Conservation (phyloP, 2,329 filamentous ascomycete genomes). For the Sarocladiaceae sp. region DNA sequence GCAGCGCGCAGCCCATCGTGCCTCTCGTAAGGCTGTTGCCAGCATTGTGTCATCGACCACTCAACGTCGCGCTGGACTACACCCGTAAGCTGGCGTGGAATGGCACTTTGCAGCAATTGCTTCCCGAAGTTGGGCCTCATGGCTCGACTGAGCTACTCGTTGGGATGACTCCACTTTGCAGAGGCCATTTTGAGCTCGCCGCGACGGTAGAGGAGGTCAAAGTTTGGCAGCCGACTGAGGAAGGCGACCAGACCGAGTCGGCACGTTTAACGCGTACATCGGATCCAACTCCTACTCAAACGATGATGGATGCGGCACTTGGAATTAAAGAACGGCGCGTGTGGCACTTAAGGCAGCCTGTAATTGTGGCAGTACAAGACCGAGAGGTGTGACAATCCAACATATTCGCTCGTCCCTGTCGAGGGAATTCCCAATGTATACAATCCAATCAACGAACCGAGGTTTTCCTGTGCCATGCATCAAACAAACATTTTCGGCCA, state of each 20-base stretch:
- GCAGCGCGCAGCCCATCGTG: conserved; percentile 61
- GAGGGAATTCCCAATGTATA: neutral
- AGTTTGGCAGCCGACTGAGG: conserved; percentile 35
- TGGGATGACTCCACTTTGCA: conserved; percentile 70
- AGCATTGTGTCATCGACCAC: conserved; percentile 67
- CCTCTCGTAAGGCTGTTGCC: conserved; percentile 75
- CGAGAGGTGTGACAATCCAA: conserved; percentile 12
- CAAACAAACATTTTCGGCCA: too few species aligned
- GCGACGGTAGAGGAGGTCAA: conserved; percentile 78
- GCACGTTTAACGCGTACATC: conserved; percentile 26
- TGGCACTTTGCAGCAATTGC: conserved; percentile 71
- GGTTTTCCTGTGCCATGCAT: too few species aligned
- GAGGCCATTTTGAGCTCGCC: conserved; percentile 77
- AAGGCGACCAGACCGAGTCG: conserved; percentile 18
- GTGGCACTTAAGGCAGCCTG: conserved; percentile 60
- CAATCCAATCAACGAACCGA: too few species aligned
- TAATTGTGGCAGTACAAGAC: conserved; percentile 50
- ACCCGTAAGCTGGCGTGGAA: conserved; percentile 82
- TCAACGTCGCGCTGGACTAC: conserved; percentile 72
- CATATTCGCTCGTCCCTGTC: neutral
- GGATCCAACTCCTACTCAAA: conserved; percentile 49
- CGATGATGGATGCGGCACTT: conserved; percentile 54
- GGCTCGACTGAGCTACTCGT: conserved; percentile 58
- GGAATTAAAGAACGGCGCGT: conserved; percentile 58
- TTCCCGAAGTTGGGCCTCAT: conserved; percentile 59